Evolutionary conservation across 1,139 yeast genomes (phyloP).

Genomic region (Scheffersomyces stambukii): DNA sequence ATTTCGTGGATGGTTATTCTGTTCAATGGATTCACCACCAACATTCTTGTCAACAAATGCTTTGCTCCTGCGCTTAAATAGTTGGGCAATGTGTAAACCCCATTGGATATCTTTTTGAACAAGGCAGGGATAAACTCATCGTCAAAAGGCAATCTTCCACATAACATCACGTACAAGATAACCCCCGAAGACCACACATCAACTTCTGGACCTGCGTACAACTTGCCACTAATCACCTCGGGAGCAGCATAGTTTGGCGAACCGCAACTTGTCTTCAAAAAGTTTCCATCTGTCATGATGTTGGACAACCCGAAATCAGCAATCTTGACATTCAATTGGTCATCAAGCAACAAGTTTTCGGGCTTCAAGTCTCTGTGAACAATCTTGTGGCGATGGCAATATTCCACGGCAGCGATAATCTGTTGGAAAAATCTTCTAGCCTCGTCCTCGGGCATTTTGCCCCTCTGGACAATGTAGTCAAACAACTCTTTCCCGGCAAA

Average conservation of each 20-base stretch:
- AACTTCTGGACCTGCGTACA: conserved; percentile 98
- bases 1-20: conserved; percentile 93
- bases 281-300: conserved; percentile 98
- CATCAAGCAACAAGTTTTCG: conserved; percentile 87
- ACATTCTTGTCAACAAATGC: conserved; percentile 81
- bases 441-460: conserved; percentile 91
- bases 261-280: conserved; percentile 92
- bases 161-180: conserved; percentile 90
- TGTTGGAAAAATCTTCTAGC: conserved; percentile 96
- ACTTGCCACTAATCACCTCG: conserved; percentile 92
- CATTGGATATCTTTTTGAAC: conserved; percentile 91
- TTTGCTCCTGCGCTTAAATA: conserved; percentile 87
- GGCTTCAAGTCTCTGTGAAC: conserved; percentile 97
- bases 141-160: conserved; percentile 96
- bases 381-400: conserved; percentile 96
- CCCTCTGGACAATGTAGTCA: conserved; percentile 93
- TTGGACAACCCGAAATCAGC: conserved; percentile 96
- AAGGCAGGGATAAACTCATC: conserved; percentile 96
- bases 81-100: conserved; percentile 90
- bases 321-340: conserved; percentile 86
- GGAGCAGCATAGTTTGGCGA: conserved; percentile 99
- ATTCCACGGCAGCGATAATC: conserved; percentile 95
- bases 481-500: conserved; percentile 94
- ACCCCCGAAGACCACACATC: conserved; percentile 99
- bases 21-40: conserved; percentile 93